Evolutionary conservation across 2,329 filamentous ascomycete species (phyloP), one percentile per base, ranked within the genome.

Genomic region (Aspergillus texensis): DNA sequence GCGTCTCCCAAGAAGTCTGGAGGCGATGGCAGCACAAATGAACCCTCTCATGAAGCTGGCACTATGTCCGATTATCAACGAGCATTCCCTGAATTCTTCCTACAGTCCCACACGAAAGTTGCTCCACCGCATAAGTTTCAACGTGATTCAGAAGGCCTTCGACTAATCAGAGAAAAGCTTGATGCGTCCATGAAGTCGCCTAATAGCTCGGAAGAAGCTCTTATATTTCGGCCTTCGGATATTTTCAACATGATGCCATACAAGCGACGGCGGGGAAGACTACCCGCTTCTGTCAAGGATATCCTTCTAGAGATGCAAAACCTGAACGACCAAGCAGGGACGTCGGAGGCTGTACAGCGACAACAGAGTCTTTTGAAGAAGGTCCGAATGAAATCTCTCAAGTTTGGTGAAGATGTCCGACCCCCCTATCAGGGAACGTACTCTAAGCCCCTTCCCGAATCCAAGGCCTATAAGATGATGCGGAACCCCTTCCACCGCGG

Each of bases 41-140:
- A 67, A 11, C 21, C 62, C 3, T 61, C 68, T 21, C 67, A 70
- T 45, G 70, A 74, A 28, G 34, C 67, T 9, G 66, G 73, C 59
- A 58, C 71, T 4, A 70, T 78, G 28, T 83, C 85, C 0, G 84
- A 87, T 52, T 94, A 92, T 68, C 81, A 91, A 21, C 88, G 87
- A 68, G 81, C 84, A 41, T 98, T 98, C 72, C 85, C 93, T 36
- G 89, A 91, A 0, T 98, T 97, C 76, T 94, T 91, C 66, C 73
- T 95, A 53, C 90, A 92, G 63, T 84, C 88, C 3, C 85, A 92
- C 71, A 91, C 92, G 1, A 86, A 79, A n/a, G 70, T 97, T 59
- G 93, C 93, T 0, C 83, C 84, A 0, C 69, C 70, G 1, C 79
- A 83, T 56, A 82, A 81, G 2, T 87, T 87, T 32, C 75, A 83